phyloP scores from a whole-genome alignment of 2,329 filamentous ascomycete genomes.

The Westerdykella ornata region DNA sequence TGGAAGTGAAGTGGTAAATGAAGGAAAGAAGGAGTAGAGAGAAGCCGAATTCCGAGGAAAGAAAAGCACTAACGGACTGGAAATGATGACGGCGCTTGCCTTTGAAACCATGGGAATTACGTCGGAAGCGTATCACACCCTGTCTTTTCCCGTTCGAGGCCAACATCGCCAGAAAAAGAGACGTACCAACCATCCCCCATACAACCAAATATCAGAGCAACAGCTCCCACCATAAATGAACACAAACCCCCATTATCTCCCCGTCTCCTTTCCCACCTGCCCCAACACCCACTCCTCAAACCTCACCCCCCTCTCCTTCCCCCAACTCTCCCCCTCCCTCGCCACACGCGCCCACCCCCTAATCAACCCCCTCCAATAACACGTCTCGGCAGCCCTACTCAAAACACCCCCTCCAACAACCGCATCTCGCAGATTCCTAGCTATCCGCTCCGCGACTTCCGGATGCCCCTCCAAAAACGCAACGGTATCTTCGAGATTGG shows the following conservation, averaged over 20 bases:
- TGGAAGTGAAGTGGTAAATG: too few relatives aligned
- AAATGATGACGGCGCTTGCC: too few relatives aligned
- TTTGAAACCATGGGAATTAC: too few relatives aligned
- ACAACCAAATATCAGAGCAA: too few relatives aligned
- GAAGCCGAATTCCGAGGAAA: too few relatives aligned
- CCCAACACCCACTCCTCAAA: conserved; percentile 14
- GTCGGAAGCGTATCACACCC: too few relatives aligned
- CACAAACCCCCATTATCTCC: background rate
- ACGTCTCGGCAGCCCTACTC: conserved; percentile 11
- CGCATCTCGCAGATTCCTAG: conserved; percentile 10
- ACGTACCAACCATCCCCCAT: too few relatives aligned
- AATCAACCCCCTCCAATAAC: conserved; percentile 15
- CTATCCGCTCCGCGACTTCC: conserved; percentile 9
- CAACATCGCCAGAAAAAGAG: too few relatives aligned
- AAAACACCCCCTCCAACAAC: conserved; percentile 6
- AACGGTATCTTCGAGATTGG: conserved; percentile 9
- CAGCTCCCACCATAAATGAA: too few relatives aligned
- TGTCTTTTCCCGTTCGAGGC: too few relatives aligned
- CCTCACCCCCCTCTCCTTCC: conserved; percentile 7
- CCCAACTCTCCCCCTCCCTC: conserved; percentile 6
- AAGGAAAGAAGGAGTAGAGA: too few relatives aligned
- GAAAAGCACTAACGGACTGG: too few relatives aligned
- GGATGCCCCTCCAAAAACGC: conserved; percentile 4
- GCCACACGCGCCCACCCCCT: conserved; percentile 10
- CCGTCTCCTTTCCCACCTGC: conserved; percentile 3